Evolutionary conservation across 129 eudicot species (phyloP).

Genomic region (Arctium minus): DNA sequence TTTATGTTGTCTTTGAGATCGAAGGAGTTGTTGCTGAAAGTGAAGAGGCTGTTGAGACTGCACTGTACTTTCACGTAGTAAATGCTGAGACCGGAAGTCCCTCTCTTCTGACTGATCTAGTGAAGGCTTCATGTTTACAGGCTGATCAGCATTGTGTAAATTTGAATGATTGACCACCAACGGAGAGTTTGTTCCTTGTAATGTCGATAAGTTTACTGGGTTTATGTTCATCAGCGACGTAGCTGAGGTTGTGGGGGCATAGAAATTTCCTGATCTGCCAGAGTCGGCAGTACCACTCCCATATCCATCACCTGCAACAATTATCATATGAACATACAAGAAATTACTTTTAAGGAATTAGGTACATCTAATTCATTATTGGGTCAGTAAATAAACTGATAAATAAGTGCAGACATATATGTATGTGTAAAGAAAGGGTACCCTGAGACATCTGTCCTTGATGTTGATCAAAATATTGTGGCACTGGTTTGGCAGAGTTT

Average conservation of each 20-base stretch:
- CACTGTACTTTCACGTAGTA: constrained; percentile 33
- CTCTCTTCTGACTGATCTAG: constrained; percentile 47
- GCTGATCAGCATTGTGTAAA: constrained; percentile 36
- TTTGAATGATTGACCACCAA: constrained; percentile 49
- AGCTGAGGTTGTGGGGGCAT: constrained; percentile 49
- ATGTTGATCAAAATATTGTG: constrained; percentile 65
- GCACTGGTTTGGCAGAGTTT: constrained; percentile 46
- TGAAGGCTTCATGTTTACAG: constrained; percentile 37
- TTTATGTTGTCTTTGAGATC: constrained; percentile 53
- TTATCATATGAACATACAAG: constrained; percentile 8
- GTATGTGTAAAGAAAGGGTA: constrained; percentile 18
- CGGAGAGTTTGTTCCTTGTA: constrained; percentile 38
- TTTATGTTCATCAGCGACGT: constrained; percentile 42
- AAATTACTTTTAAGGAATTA: neutral
- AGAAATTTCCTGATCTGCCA: constrained; percentile 56
- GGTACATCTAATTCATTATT: neutral
- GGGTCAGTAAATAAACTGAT: neutral
- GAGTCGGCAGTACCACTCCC: constrained; percentile 37
- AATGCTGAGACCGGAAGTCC: constrained; percentile 39
- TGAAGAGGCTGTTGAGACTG: constrained; percentile 57
- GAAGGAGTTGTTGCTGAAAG: constrained; percentile 53
- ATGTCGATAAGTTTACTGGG: constrained; percentile 44
- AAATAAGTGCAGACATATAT: neutral
- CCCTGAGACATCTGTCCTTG: constrained; percentile 65
- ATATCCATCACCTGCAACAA: constrained; percentile 64